Conservation (phyloP, 73 alveolate genomes). For the Symbiodinium pilosum region DNA sequence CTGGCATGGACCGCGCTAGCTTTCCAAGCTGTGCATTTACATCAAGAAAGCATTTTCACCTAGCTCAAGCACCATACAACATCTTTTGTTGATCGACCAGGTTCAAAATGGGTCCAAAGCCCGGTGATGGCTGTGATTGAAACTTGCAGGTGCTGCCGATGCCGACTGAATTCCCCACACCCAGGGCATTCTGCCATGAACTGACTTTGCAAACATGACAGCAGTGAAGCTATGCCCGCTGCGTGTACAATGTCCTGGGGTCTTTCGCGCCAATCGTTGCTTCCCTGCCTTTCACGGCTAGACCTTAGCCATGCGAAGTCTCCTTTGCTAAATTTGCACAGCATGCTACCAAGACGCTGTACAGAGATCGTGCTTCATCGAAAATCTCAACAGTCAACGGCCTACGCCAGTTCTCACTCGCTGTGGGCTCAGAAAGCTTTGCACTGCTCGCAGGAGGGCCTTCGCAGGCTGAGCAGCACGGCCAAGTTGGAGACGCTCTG, state of each 20-base stretch:
- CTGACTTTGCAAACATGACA: background rate
- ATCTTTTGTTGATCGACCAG: too few species aligned
- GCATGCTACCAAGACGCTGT: background rate
- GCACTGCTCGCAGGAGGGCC: too few species aligned
- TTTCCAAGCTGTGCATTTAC: too few species aligned
- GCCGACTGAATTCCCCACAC: too few species aligned
- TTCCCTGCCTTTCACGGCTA: slow-evolving; percentile 73
- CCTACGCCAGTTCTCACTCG: too few species aligned
- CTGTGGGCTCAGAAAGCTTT: background rate
- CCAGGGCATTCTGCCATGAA: background rate
- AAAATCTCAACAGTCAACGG: slow-evolving; percentile 53
- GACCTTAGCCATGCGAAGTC: slow-evolving; percentile 11
- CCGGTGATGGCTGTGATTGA: background rate
- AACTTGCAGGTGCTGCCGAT: too few species aligned
- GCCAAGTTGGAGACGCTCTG: slow-evolving; percentile 64
- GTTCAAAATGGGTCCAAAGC: background rate
- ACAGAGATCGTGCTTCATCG: slow-evolving; percentile 63
- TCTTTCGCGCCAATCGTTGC: slow-evolving; percentile 57
- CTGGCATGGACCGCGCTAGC: too few species aligned
- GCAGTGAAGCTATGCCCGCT: background rate
- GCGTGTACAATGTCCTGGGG: slow-evolving; percentile 77
- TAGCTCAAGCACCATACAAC: too few species aligned
- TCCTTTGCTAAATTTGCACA: background rate
- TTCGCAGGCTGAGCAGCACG: slow-evolving; percentile 23
- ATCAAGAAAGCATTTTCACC: too few species aligned